Base-by-base conservation (phyloP, 306 rosid species). In the Rosa multiflora region DNA sequence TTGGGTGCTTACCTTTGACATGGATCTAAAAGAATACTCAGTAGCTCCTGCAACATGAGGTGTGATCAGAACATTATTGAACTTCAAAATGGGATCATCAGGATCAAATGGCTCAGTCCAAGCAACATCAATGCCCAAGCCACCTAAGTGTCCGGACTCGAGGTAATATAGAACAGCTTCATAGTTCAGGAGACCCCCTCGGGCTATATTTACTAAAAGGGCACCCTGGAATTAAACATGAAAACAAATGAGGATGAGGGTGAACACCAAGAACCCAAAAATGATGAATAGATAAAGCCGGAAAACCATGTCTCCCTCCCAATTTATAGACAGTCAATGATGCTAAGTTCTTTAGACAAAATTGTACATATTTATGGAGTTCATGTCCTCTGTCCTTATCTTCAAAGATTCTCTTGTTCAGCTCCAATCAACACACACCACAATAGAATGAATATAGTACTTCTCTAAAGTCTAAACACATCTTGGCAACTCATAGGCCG, bases 11-110 rank as follows among this genome's bases (percentile, higher is more conserved):
- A 92, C 97, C 98, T 92, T 92, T 61, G 98, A 89, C 98, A 89
- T 92, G 83, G 90, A 59, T 84, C 97, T 85, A 73, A 87, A 94
- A 73, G 98, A 87, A 64, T 78, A 67, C 77, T 94, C 98, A 1
- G 97, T 92, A 52, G 91, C 92, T 21, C 98, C 97, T 40, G 93
- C 98, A 63, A 94, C 85, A 82, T 94, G 98, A 82, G 98, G 97
- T 32, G 98, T 94, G 83, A 89, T 75, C 80, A 91, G 59, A 82
- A 89, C 93, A 81, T 94, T 94, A 81, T 81, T 82, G 80, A 86
- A 86, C 85, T 88, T 85, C 80, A 92, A 79, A 85, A 94, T 86
- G 55, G 81, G 91, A 77, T 91, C 97, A 39, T 83, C 78, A 17
- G 97, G 99, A 67, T 91, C 83, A 83, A 91, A 87, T 73, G 97